phyloP scores from a whole-genome alignment of 225 moss, liverwort and hornwort species.

The Asterella californica region DNA sequence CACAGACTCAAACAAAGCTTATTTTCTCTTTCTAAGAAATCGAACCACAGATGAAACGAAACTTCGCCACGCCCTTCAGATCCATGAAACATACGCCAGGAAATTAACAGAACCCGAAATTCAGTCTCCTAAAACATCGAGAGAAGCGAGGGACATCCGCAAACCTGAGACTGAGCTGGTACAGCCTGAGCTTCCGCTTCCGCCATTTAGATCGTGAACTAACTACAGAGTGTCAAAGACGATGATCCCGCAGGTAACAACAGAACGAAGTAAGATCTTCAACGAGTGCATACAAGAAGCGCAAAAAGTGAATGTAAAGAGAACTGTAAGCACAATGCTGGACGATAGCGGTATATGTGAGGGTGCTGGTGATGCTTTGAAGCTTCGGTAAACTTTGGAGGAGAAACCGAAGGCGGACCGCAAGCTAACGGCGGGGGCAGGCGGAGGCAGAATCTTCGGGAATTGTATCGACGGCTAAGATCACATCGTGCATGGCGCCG shows the following conservation, averaged over 20 bases:
- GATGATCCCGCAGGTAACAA: not conserved
- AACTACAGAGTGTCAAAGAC: not conserved
- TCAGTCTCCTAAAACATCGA: no score
- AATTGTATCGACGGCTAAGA: not conserved
- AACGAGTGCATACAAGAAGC: not conserved
- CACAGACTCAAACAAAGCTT: no score
- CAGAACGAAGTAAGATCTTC: not conserved
- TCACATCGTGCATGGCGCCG: not conserved
- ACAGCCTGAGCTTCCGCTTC: constrained; percentile 7
- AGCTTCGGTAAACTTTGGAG: not conserved
- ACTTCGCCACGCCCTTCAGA: no score
- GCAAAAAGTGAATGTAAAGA: not conserved
- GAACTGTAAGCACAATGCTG: not conserved
- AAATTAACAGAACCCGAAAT: no score
- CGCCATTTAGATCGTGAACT: not conserved
- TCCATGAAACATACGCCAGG: no score
- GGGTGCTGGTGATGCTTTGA: not conserved
- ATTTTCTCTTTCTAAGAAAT: no score
- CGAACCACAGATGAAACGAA: no score
- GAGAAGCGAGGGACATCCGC: not conserved
- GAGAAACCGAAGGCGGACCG: not conserved
- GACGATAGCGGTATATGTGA: not conserved
- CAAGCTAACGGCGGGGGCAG: not conserved
- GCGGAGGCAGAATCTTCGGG: constrained; percentile 1
- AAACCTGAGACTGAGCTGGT: not conserved